Base-by-base conservation (phyloP, 768 basidiomycete species). In the Psilocybe subaeruginosa region DNA sequence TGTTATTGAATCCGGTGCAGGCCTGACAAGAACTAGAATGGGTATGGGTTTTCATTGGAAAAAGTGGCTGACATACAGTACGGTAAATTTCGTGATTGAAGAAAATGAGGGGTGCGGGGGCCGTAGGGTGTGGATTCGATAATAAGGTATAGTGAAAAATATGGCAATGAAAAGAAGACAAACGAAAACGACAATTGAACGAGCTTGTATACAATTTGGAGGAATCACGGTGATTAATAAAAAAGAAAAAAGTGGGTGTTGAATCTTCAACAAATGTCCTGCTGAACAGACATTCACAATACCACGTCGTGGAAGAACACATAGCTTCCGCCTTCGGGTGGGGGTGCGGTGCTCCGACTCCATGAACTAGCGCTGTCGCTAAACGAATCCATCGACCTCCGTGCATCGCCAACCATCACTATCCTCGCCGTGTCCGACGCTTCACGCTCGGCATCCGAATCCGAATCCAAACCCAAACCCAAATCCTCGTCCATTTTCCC, bases 341-440 rank as follows among this genome's bases (percentile, higher is more conserved):
- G 51, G 27, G 51, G 51, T 53, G 51, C 51, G n/a, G 51, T 53
- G 30, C n/a, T 37, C 29, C 51, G 16, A 33, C 51, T 53, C 51
- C 51, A 53, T 14, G 33, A 35, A 19, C 51, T 53, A 27, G 51
- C 51, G 12, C 31, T 53, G 14, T 53, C 51, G 51, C 51, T 53
- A 14, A 53, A 37, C 7, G 30, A 53, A 6, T 53, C 31, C 51
- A 35, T 14, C 16, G 51, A 35, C 29, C 29, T 29, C 8, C 27
- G 27, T 12, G 14, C 23, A 19, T 50, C 23, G 48, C n/a, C 48
- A n/a, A 50, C 19, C 14, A 14, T 16, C 41, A 43, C 14, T 16
- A 29, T 6, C 19, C 19, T 29, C 7, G 16, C 7, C 19, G 48
- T 8, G 14, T 37, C 33, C 35, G 53, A 54, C 53, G 30, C 8